Percentiles rank a stretch among this genome's conserved stretches.
Evolutionary conservation across 768 basidiomycete genomes (phyloP).

Genomic region (Termitomyces sp.): DNA sequence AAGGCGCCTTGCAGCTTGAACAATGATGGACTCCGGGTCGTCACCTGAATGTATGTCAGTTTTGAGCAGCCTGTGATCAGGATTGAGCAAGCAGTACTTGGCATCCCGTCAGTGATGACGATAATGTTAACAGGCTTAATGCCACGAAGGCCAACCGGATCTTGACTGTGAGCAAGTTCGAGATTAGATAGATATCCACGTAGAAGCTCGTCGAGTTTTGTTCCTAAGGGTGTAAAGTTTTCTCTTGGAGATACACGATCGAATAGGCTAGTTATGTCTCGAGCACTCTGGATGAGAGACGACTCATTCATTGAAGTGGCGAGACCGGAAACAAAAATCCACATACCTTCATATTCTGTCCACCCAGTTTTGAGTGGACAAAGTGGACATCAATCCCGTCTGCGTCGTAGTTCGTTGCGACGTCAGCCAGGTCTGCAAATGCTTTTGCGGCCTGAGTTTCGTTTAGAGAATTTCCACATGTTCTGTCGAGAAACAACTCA

Average conservation of each 20-base stretch:
- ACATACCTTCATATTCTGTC: slow-evolving; percentile 38
- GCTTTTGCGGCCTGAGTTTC: slow-evolving; percentile 40
- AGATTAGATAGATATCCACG: slow-evolving; percentile 26
- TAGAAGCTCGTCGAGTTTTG: slow-evolving; percentile 32
- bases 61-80: not conserved
- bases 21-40: slow-evolving; percentile 49
- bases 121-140: slow-evolving; percentile 61
- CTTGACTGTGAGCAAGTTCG: slow-evolving; percentile 26
- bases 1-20: slow-evolving; percentile 45
- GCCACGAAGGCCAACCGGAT: slow-evolving; percentile 13
- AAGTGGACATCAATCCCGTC: slow-evolving; percentile 67
- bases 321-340: not conserved
- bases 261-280: slow-evolving; percentile 42
- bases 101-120: slow-evolving; percentile 62
- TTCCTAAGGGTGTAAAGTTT: slow-evolving; percentile 45
- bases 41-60: slow-evolving; percentile 37
- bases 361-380: slow-evolving; percentile 41
- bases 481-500: slow-evolving; percentile 22
- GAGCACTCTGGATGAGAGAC: slow-evolving; percentile 31
- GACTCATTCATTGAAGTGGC: not conserved
- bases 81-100: slow-evolving; percentile 38
- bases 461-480: not conserved
- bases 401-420: slow-evolving; percentile 48
- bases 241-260: slow-evolving; percentile 34
- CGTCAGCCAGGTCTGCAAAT: slow-evolving; percentile 46